These are phyloP conservation scores for Graphiopsis chlorocephala DNA, from an alignment of 2,329 filamentous ascomycete genomes.

Conservation along the genomic window DNA sequence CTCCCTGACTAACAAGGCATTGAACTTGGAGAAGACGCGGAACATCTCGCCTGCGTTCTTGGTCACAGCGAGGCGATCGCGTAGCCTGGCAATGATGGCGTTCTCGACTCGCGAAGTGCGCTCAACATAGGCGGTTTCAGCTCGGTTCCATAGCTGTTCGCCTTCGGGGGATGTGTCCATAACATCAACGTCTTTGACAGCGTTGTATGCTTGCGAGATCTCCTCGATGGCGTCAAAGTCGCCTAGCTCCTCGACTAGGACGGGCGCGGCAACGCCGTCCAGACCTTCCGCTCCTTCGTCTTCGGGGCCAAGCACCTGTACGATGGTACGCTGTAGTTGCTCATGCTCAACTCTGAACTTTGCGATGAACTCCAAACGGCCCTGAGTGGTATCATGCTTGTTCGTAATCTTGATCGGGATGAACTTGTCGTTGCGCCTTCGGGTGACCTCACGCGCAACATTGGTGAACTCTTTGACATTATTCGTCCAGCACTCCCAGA, in stretches of 20 bases:
- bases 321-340: constrained; percentile 91
- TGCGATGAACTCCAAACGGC: constrained; percentile 86
- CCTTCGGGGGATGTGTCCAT: constrained; percentile 88
- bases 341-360: constrained; percentile 97
- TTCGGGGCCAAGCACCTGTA: constrained; percentile 83
- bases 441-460: constrained; percentile 89
- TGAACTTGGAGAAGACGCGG: constrained; percentile 99
- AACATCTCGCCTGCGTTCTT: constrained; percentile 99
- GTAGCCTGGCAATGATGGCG: constrained; percentile 90
- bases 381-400: constrained; percentile 83
- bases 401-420: constrained; percentile 95
- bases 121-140: constrained; percentile 95
- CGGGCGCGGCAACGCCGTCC: constrained; percentile 59
- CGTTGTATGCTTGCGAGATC: constrained; percentile 90
- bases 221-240: constrained; percentile 97
- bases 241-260: constrained; percentile 88
- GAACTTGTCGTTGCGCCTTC: constrained; percentile 93
- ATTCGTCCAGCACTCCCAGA: constrained; percentile 93
- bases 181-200: constrained; percentile 90
- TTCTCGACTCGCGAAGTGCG: constrained; percentile 96
- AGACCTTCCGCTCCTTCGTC: constrained; percentile 52
- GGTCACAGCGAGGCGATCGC: constrained; percentile 88
- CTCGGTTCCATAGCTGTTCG: constrained; percentile 86
- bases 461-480: constrained; percentile 98
- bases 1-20: constrained; percentile 95